Base-by-base conservation (phyloP, 179 eudicot genomes). In the Sideroxylon spinosum region DNA sequence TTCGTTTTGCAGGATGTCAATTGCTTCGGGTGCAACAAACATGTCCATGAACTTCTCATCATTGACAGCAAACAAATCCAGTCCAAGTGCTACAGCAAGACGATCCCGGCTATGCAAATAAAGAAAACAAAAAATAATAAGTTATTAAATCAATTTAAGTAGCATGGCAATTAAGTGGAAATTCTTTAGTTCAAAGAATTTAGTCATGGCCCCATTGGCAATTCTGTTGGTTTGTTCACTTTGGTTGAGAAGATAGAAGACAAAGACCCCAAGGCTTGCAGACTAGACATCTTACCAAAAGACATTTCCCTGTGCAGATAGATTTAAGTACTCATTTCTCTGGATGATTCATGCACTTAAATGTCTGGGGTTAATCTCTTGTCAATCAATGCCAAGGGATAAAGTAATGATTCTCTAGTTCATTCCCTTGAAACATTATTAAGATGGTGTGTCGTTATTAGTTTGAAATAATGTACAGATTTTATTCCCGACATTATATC, bases 31-130 rank as follows among this genome's bases (percentile, higher is more conserved):
- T 28, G 93, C 98, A 61, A 96, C 94, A 83, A 96, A 96, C 99
- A 94, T 91, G 81, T 94, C 99, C 98, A 94, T 94, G 84, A 96
- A 96, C 78, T 90, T 96, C 74, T 89, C 97, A 49, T 96, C 98
- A 66, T 83, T 92, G 32, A 94, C 96, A 12, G 96, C 99, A 85
- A 94, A 96, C 82, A 96, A 73, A 71, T 94, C 97, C 78, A 96
- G 78, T 78, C 96, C 95, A 44, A 94, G 88, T 64, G 96, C 89
- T 60, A 94, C 91, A 90, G 91, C 82, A 49, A 95, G 92, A 83
- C 90, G 85, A 68, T 95, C 98, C 72, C 91, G 93, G 77, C 98
- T 94, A 90, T 78, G 63, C 8, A 74, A 73, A 72, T 61, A 71
- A 81, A 61, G 37, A 44, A 50, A 69, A 56, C 57, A 55, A 67